Base-by-base conservation (phyloP, 2,329 filamentous ascomycete species). In the Knufia petricola region DNA sequence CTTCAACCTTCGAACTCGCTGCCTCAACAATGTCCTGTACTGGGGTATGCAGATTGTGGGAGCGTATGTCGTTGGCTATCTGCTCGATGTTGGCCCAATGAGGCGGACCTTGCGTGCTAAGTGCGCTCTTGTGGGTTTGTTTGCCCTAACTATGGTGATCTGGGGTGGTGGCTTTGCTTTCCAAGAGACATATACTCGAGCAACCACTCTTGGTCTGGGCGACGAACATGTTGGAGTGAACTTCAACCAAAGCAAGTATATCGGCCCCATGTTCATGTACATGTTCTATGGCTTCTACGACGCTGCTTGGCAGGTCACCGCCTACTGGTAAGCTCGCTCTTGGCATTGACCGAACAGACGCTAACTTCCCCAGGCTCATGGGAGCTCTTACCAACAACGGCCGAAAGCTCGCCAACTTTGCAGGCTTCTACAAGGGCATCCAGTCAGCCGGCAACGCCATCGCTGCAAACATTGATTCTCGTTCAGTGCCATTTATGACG, bases 221-320 rank as follows among this genome's bases (percentile, higher is more conserved):
- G 59, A 62, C 28, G 60, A 63, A 34, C 58, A 53, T 45, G 50
- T 53, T 36, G 46, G 49, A 17, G 63, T 61, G 48, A 86, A 92
- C 65, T 92, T 84, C 81, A 74, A 71, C 1, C 73, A 79, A 48
- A 67, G 72, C 23, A 79, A 78, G 47, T 92, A 84, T 62, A 74
- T 82, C 50, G 87, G 84, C 0, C 85, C 85, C 10, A 86, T 94
- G 78, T 87, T 94, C 64, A 69, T 94, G 46, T 94, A 88, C 71
- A 86, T 94, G 60, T 89, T 89, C 67, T 94, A 92, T 64, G 87
- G 87, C 34, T 83, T 92, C 66, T 92, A 82, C 59, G 90, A 95
- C 64, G 87, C 89, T 37, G 78, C 82, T 48, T 95, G 87, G 83
- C 90, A 96, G 71, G 90, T 87, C 0, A 81, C 75, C 60, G 82